Conservation (phyloP, 306 rosid genomes). For the Fagus crenata region DNA sequence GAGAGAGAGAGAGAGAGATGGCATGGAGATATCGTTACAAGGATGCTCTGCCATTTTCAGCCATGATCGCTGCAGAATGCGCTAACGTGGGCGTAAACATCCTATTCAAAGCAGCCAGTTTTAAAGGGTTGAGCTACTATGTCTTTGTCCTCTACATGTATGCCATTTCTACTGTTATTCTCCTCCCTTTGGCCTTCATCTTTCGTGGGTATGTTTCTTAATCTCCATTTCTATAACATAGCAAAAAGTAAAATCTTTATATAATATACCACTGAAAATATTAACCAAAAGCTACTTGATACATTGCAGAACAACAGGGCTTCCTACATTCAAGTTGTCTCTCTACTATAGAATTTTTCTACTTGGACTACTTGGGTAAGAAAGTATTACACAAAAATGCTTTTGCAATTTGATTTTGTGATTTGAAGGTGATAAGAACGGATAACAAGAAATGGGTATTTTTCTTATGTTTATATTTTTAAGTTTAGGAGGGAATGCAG, state of each 20-base stretch:
- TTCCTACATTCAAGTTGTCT: constrained; percentile 42
- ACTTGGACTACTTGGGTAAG: constrained; percentile 55
- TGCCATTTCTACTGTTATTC: constrained; percentile 42
- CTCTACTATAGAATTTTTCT: constrained; percentile 38
- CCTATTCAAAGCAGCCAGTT: constrained; percentile 56
- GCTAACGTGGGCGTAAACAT: constrained; percentile 44
- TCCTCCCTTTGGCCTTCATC: constrained; percentile 48
- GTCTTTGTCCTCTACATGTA: constrained; percentile 53
- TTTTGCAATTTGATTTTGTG: neutral
- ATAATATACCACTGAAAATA: neutral
- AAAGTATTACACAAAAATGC: neutral
- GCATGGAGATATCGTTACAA: constrained; percentile 23
- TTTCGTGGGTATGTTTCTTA: constrained; percentile 38
- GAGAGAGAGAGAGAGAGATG: constrained; percentile 28
- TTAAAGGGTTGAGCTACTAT: constrained; percentile 47
- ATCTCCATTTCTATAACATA: too few relatives aligned
- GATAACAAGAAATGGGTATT: neutral
- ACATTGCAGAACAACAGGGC: constrained; percentile 37
- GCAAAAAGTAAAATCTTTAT: too few relatives aligned
- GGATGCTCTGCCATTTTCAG: constrained; percentile 48
- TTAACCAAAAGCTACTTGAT: neutral
- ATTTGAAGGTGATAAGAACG: neutral
- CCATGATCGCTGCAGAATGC: constrained; percentile 50
- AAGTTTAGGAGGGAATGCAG: constrained; percentile 30
- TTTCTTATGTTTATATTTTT: neutral